Evolutionary conservation across 129 eudicot species (phyloP), one percentile per base, ranked within the genome.

Genomic region (Pittosporum tobira): DNA sequence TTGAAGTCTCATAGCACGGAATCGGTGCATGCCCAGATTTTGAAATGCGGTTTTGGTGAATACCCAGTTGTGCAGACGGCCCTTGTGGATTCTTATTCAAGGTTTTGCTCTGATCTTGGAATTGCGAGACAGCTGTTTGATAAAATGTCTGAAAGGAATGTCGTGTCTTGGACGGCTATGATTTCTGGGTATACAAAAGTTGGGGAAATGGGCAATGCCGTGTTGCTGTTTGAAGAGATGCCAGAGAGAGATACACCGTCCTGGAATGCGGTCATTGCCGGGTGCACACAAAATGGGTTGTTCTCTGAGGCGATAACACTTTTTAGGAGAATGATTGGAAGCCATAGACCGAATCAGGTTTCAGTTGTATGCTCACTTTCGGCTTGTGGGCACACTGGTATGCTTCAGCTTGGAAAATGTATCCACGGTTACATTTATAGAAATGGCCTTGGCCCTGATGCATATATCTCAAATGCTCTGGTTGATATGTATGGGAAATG

Each of bases 401-500:
- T 86, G 87, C 67, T 86, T 46, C 90, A 86, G 67, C 82, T 82
- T 26, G 95, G 95, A 24, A 86, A 70, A 66, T 79, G 84, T 36
- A 69, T 80, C 5, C 95, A 86, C 16, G 79, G 76, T 21, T 79
- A 82, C 42, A 60, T 79, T 31, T 71, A 65, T 69, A 71, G 91
- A 37, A 68, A 68, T 52, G 18, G 55, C 31, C 65, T 82, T 58
- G 74, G 74, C 51, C 66, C 69, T 3, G 77, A 77, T 65, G 66
- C 76, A 29, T 80, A 53, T 50, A 51, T 82, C 4, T 60, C 64
- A 3, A 86, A 82, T 47, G 84, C 84, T 18, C 57, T 82, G 66
- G 80, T 86, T 25, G 91, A 86, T 54, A 86, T 86, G 95, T 82
- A 86, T 65, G 95, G 95, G 25, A 86, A 82, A 72, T 86, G 95